A percentile compares a stretch with the other conserved stretches of the same genome.
Conservation (phyloP, 345 rosid species). For the Pelargonium nanum region DNA sequence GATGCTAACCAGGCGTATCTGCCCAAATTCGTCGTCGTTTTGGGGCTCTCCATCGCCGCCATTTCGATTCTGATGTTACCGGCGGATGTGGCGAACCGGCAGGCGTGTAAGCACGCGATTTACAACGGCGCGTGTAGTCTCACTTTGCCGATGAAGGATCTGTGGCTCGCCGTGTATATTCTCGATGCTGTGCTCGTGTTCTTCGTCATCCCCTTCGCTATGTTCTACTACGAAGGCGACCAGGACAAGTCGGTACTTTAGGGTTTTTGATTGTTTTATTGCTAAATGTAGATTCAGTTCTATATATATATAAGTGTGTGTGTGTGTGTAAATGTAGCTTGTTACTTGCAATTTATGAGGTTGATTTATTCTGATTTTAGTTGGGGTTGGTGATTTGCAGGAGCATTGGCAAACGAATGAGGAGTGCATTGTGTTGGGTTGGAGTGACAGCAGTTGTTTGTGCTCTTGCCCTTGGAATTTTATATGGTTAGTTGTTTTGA, state of each 20-base stretch:
- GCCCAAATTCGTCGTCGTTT: constrained; percentile 93
- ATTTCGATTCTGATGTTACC: constrained; percentile 96
- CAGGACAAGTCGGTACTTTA: constrained; percentile 74
- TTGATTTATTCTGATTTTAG: not conserved
- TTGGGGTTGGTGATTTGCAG: constrained; percentile 27
- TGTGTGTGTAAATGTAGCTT: too few species aligned
- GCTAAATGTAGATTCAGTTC: not conserved
- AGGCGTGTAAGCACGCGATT: constrained; percentile 83
- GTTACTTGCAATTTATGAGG: too few species aligned
- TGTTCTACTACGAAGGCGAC: constrained; percentile 98
- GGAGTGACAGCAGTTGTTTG: constrained; percentile 69
- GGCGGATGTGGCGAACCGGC: constrained; percentile 98
- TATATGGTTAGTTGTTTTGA: constrained; percentile 57
- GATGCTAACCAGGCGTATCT: constrained; percentile 97
- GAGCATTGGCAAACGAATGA: constrained; percentile 69
- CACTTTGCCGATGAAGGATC: constrained; percentile 92
- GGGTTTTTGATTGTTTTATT: constrained; percentile 10
- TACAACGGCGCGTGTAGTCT: constrained; percentile 92
- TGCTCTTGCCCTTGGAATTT: constrained; percentile 73
- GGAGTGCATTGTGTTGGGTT: constrained; percentile 81
- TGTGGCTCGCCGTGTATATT: constrained; percentile 87
- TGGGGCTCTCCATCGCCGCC: constrained; percentile 73
- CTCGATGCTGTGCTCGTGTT: constrained; percentile 81
- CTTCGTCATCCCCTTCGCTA: constrained; percentile 90
- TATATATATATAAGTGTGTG: too few species aligned